Evolutionary conservation across 208 protist genomes (phyloP), one percentile per base, ranked within the genome.

Genomic region (Kentomonas sorsogonicus): DNA sequence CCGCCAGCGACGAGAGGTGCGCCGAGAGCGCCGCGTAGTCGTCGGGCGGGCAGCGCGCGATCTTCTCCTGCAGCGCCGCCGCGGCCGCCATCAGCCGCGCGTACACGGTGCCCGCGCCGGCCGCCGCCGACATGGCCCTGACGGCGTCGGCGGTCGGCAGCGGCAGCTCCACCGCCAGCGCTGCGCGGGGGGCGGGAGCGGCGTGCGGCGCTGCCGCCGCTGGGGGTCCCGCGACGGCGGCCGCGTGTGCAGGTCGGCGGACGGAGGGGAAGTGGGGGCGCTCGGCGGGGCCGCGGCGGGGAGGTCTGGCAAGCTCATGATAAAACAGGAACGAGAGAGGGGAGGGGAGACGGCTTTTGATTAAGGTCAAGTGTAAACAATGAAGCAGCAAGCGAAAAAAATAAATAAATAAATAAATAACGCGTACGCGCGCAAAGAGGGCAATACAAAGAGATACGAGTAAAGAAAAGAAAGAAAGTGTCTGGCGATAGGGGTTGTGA

Each of bases 401-500:
- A n/a, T n/a, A n/a, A n/a, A n/a, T n/a, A n/a, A n/a, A n/a, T n/a
- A n/a, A n/a, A n/a, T n/a, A n/a, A n/a, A n/a, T n/a, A n/a, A n/a
- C n/a, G n/a, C n/a, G n/a, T n/a, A n/a, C n/a, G n/a, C n/a, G n/a
- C n/a, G n/a, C n/a, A n/a, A n/a, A n/a, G n/a, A n/a, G n/a, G n/a
- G n/a, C n/a, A 36, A 11, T 36, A 5, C 7, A 36, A 15, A 11
- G 33, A 5, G 11, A 46, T 62, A 26, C 44, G 10, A 34, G 36
- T 16, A 25, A 60, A 60, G 53, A 31, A 22, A 62, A 50, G 27
- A 61, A 43, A 51, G 31, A 16, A 26, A 36, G 33, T 39, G 26
- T 25, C n/a, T n/a, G n/a, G 26, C 31, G n/a, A 59, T 51, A 18
- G 10, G 7, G 15, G 31, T 53, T 44, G 13, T 25, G 10, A 16